Evolutionary conservation across 805 yeast species (phyloP).

Genomic region (Wickerhamiella vanderwaltii): DNA sequence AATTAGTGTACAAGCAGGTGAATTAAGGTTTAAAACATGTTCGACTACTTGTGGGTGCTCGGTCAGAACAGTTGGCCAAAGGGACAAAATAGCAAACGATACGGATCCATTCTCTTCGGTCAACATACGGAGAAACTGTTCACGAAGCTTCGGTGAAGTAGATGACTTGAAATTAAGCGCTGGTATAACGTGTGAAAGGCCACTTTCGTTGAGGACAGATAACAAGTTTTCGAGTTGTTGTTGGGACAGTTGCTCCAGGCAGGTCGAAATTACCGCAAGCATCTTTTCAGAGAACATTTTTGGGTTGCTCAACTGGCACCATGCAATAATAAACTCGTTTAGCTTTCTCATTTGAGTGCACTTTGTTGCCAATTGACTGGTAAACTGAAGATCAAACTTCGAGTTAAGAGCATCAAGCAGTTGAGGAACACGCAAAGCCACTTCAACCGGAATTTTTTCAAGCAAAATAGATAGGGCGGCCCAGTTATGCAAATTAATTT

Average conservation of each 20-base stretch:
- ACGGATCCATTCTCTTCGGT: neutral
- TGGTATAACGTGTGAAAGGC: neutral
- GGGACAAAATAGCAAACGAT: neutral
- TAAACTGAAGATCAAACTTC: slow-evolving; percentile 3
- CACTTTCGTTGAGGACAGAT: neutral
- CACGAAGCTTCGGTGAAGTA: neutral
- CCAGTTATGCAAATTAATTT: slow-evolving; percentile 4
- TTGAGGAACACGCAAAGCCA: neutral
- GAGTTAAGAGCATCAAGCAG: slow-evolving; percentile 1
- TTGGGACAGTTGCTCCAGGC: slow-evolving; percentile 14
- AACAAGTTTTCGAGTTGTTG: slow-evolving; percentile 14
- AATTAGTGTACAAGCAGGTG: neutral
- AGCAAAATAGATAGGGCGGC: neutral
- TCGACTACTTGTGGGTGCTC: slow-evolving; percentile 1
- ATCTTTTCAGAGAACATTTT: neutral
- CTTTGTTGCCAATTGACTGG: neutral
- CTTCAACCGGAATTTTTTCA: neutral
- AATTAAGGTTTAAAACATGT: neutral
- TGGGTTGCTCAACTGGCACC: neutral
- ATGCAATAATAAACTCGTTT: neutral
- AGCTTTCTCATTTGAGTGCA: slow-evolving; percentile 11
- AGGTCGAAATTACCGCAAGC: neutral
- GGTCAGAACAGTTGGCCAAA: neutral
- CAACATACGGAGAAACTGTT: neutral
- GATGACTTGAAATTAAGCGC: neutral